Evolutionary conservation across 202 grass and related monocot genomes (phyloP).

Genomic region (Bolboschoenoplectus hybrid): DNA sequence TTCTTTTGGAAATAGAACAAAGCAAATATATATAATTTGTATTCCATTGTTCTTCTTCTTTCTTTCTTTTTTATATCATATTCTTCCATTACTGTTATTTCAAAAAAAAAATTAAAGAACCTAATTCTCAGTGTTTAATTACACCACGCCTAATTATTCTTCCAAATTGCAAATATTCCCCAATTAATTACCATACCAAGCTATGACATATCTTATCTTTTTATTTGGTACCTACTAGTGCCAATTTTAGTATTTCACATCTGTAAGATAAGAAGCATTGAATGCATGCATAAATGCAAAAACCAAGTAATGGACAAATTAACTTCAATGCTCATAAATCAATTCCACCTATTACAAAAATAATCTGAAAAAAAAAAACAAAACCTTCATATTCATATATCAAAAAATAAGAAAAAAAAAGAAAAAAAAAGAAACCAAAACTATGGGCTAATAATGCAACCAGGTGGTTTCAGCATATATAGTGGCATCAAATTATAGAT

Average conservation of each 20-base stretch:
- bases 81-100: slow-evolving; percentile 1
- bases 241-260: slow-evolving; percentile 2
- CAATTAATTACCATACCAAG: slow-evolving; percentile 11
- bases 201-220: slow-evolving; percentile 14
- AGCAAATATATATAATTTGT: neutral
- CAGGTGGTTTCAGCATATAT: neutral
- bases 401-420: too few species aligned
- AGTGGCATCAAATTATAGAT: neutral
- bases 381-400: neutral
- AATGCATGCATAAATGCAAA: slow-evolving; percentile 12
- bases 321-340: neutral
- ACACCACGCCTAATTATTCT: slow-evolving; percentile 13
- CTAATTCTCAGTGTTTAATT: neutral
- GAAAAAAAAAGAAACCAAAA: neutral
- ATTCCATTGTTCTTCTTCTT: neutral
- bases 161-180: neutral
- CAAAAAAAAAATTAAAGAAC: neutral
- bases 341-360: slow-evolving; percentile 5
- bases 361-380: neutral
- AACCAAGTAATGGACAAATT: slow-evolving; percentile 16
- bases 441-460: slow-evolving; percentile 26
- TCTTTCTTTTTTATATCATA: slow-evolving; percentile 17
- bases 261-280: slow-evolving; percentile 19
- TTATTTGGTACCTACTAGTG: neutral
- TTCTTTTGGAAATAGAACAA: slow-evolving; percentile 8